Base-by-base conservation (phyloP, 2,329 filamentous ascomycete species). In the Tolypocladium nubicola region DNA sequence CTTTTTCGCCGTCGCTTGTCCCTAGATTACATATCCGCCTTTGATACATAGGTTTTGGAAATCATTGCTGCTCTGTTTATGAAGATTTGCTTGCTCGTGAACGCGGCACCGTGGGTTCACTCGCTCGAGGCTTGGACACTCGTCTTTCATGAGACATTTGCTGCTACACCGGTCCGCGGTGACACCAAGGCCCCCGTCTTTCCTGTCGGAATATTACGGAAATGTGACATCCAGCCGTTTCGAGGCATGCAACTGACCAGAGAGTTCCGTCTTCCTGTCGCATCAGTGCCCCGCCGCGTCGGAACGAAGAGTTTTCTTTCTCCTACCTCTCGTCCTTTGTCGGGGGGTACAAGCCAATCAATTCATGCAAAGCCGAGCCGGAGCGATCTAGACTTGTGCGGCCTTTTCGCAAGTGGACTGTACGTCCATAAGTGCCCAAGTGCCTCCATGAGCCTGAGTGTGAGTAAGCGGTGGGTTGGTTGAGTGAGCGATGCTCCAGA, bases 1-100 rank as follows among this genome's bases (percentile, higher is more conserved):
- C 9, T 41, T 26, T 19, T 41, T 54, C 14, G 16, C 19, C 40
- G 53, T 40, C 26, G 53, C 53, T 47, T 55, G 19, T 38, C 26
- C 53, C 30, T 45, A 55, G 26, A n/a, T 26, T 55, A 55, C 54
- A 55, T 55, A 50, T 47, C 40, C 54, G 14, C 21, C 33, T 50
- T 55, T 38, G 16, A 55, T 43, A 50, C 43, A 55, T 55, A 50
- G 21, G 7, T 40, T 37, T 47, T 30, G n/a, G 14, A 43, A 54
- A 35, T 7, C 21, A 50, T 7, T 21, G 47, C 33, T 50, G 26
- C 30, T 50, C 30, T 50, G 16, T 49, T 50, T 6, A 50, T 33
- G 9, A 13, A 50, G 4, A 11, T 35, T 35, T 21, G 47, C 4
- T 50, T 50, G 45, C 23, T n/a, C 9, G 45, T 49, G 45, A 49